Percentiles rank a stretch among this genome's conserved stretches.
phyloP scores from a whole-genome alignment of 2,329 filamentous ascomycete species.

The Graphilbum ipis-grandicollis region DNA sequence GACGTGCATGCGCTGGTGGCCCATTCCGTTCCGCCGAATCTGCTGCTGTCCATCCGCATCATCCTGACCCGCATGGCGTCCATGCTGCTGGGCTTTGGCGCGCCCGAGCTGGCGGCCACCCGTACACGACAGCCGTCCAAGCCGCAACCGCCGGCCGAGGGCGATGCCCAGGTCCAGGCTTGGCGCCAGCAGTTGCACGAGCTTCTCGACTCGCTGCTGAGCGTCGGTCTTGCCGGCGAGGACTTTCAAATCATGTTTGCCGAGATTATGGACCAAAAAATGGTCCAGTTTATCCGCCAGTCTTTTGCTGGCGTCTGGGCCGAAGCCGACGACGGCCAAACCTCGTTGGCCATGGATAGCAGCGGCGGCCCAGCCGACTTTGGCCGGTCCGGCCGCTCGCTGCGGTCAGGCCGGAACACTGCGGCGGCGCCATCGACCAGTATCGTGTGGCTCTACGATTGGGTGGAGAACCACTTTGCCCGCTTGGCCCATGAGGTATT shows the following conservation, averaged over 20 bases:
- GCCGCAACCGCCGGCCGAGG: conserved; percentile 11
- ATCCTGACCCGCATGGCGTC: conserved; percentile 37
- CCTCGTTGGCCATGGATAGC: too few species aligned
- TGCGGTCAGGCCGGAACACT: background rate
- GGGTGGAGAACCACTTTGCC: conserved; percentile 51
- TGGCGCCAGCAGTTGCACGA: conserved; percentile 31
- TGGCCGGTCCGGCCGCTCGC: background rate
- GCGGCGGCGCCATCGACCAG: conserved; percentile 19
- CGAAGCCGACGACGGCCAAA: conserved; percentile 4
- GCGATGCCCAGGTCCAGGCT: conserved; percentile 15
- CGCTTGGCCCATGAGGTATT: conserved; percentile 47
- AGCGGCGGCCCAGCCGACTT: background rate
- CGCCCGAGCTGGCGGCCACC: background rate
- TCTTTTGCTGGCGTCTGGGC: conserved; percentile 48
- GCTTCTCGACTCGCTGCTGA: conserved; percentile 40
- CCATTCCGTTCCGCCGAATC: conserved; percentile 38
- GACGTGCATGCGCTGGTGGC: conserved; percentile 49
- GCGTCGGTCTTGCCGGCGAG: conserved; percentile 52
- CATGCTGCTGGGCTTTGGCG: conserved; percentile 24
- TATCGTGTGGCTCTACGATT: conserved; percentile 41
- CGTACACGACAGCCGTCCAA: too few species aligned
- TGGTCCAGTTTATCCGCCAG: conserved; percentile 43
- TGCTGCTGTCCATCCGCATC: conserved; percentile 34
- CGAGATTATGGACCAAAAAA: conserved; percentile 48
- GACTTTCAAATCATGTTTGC: conserved; percentile 55